Evolutionary conservation across 1,139 yeast genomes (phyloP).

Genomic region (Geotrichum cucujoidarum): DNA sequence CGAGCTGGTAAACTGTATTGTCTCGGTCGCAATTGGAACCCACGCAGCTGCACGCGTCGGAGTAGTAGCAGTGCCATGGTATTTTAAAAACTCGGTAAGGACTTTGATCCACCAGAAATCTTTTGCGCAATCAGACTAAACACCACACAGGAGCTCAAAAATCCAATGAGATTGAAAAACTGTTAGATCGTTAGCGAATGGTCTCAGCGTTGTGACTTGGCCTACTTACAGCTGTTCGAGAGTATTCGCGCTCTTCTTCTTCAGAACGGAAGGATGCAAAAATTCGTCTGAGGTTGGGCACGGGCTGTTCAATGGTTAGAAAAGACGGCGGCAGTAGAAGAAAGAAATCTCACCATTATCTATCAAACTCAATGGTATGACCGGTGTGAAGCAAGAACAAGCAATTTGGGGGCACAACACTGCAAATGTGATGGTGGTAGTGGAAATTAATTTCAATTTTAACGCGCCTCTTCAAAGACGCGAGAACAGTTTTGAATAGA

Average conservation of each 20-base stretch:
- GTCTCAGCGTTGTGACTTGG: no score
- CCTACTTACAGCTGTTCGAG: constrained; percentile 63
- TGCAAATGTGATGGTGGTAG: no score
- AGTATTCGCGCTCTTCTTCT: constrained; percentile 73
- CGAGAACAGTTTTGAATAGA: no score
- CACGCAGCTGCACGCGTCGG: no score
- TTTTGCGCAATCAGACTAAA: constrained; percentile 78
- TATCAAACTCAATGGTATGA: no score
- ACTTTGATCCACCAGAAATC: constrained; percentile 26
- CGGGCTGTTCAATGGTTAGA: constrained; percentile 26
- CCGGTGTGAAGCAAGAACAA: background rate
- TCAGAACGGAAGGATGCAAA: constrained; percentile 81
- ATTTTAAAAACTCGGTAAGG: constrained; percentile 5
- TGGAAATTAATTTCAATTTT: no score
- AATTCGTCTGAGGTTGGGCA: constrained; percentile 67
- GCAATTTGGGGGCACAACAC: no score
- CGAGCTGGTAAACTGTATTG: no score
- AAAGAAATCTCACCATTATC: background rate
- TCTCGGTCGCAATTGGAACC: no score
- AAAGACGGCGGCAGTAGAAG: background rate
- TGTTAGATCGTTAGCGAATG: constrained; percentile 21
- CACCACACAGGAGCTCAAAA: constrained; percentile 71
- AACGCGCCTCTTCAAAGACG: no score
- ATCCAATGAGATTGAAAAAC: constrained; percentile 76
- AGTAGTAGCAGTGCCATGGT: no score